Evolutionary conservation across 148 eudicot genomes (phyloP).

Genomic region (Oxyria digyna): DNA sequence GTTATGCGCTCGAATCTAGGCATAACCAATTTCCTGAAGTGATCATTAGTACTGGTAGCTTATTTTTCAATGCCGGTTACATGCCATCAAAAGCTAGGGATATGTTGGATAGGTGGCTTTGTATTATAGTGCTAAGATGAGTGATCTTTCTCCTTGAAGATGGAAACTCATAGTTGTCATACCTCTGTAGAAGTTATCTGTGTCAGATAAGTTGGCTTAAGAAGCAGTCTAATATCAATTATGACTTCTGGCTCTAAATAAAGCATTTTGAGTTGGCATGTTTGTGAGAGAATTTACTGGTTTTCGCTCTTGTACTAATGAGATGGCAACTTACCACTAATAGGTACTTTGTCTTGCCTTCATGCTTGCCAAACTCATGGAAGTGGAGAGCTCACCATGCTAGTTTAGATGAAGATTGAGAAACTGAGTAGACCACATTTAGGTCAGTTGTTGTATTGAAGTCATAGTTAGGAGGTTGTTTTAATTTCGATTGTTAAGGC

Average conservation of each 20-base stretch:
- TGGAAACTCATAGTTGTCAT: not conserved
- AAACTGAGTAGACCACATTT: not conserved
- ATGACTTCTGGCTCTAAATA: not conserved
- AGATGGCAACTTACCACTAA: not conserved
- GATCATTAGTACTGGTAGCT: not conserved
- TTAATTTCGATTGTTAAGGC: not conserved
- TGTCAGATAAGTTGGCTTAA: not conserved
- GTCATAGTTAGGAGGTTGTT: not conserved
- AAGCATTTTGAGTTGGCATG: not conserved
- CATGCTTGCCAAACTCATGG: slow-evolving; percentile 1
- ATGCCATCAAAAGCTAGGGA: not conserved
- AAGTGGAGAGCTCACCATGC: not conserved
- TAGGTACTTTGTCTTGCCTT: not conserved
- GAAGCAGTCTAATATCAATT: not conserved
- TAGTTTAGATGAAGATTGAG: not conserved
- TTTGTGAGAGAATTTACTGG: not conserved
- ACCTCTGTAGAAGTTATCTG: not conserved
- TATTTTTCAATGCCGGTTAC: not conserved
- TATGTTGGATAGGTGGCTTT: not conserved
- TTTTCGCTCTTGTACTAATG: not conserved
- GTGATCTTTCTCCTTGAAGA: not conserved
- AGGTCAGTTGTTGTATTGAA: not conserved
- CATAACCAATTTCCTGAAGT: not conserved
- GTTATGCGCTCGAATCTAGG: not conserved
- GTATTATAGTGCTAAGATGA: not conserved